phyloP scores from a whole-genome alignment of 768 basidiomycete genomes.

The Tulasnella sp. region DNA sequence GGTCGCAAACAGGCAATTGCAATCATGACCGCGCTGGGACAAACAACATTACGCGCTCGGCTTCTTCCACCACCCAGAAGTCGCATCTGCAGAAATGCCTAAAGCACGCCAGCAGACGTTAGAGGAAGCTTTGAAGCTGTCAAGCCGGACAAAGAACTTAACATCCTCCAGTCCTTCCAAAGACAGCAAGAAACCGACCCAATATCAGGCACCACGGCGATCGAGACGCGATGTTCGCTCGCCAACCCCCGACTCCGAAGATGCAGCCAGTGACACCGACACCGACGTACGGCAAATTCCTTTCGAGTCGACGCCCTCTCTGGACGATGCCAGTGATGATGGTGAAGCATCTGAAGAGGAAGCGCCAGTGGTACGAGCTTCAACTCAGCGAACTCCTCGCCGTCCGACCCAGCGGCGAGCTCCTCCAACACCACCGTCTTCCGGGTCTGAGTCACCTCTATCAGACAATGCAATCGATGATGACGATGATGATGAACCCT shows the following conservation, averaged over 20 bases:
- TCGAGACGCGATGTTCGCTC: background rate
- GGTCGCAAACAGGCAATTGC: background rate
- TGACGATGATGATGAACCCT: slow-evolving; percentile 1
- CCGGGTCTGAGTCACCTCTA: background rate
- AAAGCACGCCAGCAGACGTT: background rate
- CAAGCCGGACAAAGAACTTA: background rate
- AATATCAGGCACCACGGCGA: background rate
- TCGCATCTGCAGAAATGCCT: background rate
- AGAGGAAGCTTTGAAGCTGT: background rate
- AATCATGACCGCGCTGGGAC: background rate
- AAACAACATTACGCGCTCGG: background rate
- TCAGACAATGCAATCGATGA: background rate
- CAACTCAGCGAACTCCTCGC: background rate
- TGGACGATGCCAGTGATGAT: background rate
- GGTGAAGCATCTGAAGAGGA: background rate
- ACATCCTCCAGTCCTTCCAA: background rate
- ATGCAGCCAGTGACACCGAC: background rate
- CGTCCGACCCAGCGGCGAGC: background rate
- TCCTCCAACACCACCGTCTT: slow-evolving; percentile 1
- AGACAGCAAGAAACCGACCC: background rate
- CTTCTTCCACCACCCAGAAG: background rate
- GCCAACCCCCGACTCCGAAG: background rate
- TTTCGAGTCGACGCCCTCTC: background rate
- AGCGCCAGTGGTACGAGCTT: background rate
- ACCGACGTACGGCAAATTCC: background rate